Evolutionary conservation across 148 eudicot species (phyloP), one percentile per base, ranked within the genome.

Genomic region (Vaccinium macrocarpon): DNA sequence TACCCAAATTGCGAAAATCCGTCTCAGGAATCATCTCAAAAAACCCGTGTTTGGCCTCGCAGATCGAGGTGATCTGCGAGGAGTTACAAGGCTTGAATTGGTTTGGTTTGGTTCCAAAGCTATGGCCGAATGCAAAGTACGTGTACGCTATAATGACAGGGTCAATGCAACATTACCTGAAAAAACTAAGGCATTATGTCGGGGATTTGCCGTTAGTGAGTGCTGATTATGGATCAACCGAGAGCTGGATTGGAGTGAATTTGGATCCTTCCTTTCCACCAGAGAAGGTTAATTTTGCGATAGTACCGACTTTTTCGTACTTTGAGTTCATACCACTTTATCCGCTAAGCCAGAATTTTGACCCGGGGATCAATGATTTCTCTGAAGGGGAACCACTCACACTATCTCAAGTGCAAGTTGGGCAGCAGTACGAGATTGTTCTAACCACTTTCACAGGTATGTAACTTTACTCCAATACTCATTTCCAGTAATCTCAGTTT

Each of bases 241-340:
- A 94, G 91, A 88, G 98, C 64, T 94, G 98, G 98, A 89, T 94
- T 80, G 98, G 96, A 78, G 93, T 89, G 27, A 94, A 93, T 81
- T 76, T 93, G 78, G 90, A 94, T 84, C 98, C 98, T 49, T 79
- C 42, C 78, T 86, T 78, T 23, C 88, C 91, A 18, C 94, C 98
- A 0, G 91, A 91, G 82, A 85, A 84, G 21, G 96, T 89, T 61
- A 88, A 84, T 7, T 94, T 90, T 48, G 89, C 95, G 0, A 91
- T 94, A 1, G 82, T 94, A 0, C 96, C 98, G 1, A 92, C 91
- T 15, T 86, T 93, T 84, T 83, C 93, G 7, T 94, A 92, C 84
- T 94, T 87, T 68, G 98, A 94, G 91, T 94, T 94, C 86, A 92
- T 94, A 75, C 96, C 96, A 13, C 91, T 94, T 29, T 62, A 89